phyloP scores from a whole-genome alignment of 2,329 filamentous ascomycete species.

The Pezicula carpinea region DNA sequence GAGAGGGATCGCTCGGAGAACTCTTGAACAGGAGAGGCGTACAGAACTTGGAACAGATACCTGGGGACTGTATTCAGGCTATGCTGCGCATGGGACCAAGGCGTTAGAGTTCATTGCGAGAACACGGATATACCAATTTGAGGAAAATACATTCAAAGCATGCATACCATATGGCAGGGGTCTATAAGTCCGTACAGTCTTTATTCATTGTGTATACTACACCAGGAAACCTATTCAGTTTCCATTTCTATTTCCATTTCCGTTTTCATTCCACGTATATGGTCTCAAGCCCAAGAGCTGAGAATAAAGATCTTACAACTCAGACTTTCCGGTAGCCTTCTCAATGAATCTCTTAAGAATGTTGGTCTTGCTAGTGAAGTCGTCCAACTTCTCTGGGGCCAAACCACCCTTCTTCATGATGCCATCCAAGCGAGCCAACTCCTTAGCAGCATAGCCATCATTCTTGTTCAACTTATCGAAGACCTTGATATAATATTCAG shows the following conservation, averaged over 20 bases:
- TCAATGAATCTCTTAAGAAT: constrained; percentile 74
- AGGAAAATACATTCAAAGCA: background rate
- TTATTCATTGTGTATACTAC: too few relatives aligned
- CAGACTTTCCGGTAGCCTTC: constrained; percentile 58
- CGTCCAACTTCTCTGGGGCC: constrained; percentile 80
- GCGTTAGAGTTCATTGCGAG: background rate
- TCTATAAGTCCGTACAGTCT: too few relatives aligned
- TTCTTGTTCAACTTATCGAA: constrained; percentile 79
- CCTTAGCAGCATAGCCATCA: constrained; percentile 77
- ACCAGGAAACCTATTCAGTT: too few relatives aligned
- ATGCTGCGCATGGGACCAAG: too few relatives aligned
- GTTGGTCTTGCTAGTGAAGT: constrained; percentile 81
- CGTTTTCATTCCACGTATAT: too few relatives aligned
- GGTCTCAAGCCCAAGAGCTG: too few relatives aligned
- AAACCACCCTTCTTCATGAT: constrained; percentile 84
- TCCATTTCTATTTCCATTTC: too few relatives aligned
- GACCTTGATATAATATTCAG: constrained; percentile 90
- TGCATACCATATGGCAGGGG: background rate
- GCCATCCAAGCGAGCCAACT: constrained; percentile 73
- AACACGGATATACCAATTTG: background rate
- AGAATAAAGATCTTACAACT: constrained; percentile 29
- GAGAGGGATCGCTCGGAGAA: background rate
- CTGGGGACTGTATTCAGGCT: background rate
- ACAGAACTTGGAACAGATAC: background rate
- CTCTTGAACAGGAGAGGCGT: too few relatives aligned